A percentile compares a stretch with the other conserved stretches of the same genome.
Conservation (phyloP, 228 moss, liverwort and hornwort species). For the Sphagnum fallax region DNA sequence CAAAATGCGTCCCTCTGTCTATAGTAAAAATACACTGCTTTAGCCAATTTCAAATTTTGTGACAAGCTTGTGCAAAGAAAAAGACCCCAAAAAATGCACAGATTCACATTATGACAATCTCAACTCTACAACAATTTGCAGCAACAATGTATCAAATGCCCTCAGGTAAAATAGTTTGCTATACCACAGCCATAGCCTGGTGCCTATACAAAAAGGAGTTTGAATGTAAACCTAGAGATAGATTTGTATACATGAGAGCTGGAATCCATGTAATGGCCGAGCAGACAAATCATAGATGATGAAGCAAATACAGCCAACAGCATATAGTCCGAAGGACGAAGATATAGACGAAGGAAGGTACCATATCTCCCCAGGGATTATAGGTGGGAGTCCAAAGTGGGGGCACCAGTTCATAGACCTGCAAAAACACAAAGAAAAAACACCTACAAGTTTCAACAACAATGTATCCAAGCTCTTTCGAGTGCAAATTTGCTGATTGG, state of each 20-base stretch:
- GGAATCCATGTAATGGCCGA: no score
- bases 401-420: slow-evolving; percentile 89
- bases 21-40: slow-evolving; percentile 13
- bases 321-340: no score
- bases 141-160: neutral
- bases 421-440: slow-evolving; percentile 4
- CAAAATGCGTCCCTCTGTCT: slow-evolving; percentile 59
- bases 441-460: neutral
- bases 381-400: slow-evolving; percentile 41
- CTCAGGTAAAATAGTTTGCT: neutral
- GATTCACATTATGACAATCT: neutral
- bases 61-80: slow-evolving; percentile 1
- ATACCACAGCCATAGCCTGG: neutral
- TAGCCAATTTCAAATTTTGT: neutral
- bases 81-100: neutral
- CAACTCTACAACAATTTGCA: no score
- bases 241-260: no score
- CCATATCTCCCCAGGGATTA: slow-evolving; percentile 67
- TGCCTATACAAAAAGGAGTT: neutral
- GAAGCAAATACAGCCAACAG: no score
- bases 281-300: no score
- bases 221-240: neutral
- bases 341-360: slow-evolving; percentile 16
- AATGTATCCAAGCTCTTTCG: neutral
- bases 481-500: no score